phyloP scores from a whole-genome alignment of 306 rosid species.

The Myrica gale region DNA sequence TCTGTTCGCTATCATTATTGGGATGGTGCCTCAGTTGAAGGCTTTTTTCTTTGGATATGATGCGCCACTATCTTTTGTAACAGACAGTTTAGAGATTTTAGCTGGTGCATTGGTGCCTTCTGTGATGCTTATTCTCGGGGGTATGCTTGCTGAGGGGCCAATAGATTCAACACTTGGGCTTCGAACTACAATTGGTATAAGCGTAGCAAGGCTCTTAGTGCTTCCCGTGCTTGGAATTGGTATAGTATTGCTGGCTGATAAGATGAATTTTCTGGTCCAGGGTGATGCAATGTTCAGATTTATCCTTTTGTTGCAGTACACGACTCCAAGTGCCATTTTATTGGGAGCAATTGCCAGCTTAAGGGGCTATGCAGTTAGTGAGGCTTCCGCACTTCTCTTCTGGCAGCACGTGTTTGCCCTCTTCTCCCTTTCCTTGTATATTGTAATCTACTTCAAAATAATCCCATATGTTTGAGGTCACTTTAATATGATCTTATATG shows the following conservation, averaged over 20 bases:
- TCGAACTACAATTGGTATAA: slow-evolving; percentile 66
- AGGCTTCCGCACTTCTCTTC: slow-evolving; percentile 84
- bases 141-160: slow-evolving; percentile 93
- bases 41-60: slow-evolving; percentile 59
- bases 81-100: slow-evolving; percentile 69
- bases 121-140: slow-evolving; percentile 88
- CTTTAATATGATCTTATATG: slow-evolving; percentile 2
- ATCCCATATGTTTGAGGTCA: slow-evolving; percentile 37
- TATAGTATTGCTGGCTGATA: slow-evolving; percentile 54
- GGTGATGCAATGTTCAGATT: slow-evolving; percentile 65
- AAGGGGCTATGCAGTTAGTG: slow-evolving; percentile 87
- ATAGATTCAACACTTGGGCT: slow-evolving; percentile 69
- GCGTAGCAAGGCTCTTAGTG: slow-evolving; percentile 70
- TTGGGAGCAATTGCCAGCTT: slow-evolving; percentile 87
- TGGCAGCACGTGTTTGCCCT: slow-evolving; percentile 90
- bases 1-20: slow-evolving; percentile 70
- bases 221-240: slow-evolving; percentile 84
- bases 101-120: slow-evolving; percentile 81
- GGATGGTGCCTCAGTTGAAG: slow-evolving; percentile 67
- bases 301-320: slow-evolving; percentile 79
- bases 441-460: slow-evolving; percentile 64
- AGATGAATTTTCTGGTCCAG: slow-evolving; percentile 51
- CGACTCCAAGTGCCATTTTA: slow-evolving; percentile 83
- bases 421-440: slow-evolving; percentile 69
- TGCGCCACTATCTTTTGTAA: slow-evolving; percentile 68